Evolutionary conservation across 2,329 filamentous ascomycete genomes (phyloP), one percentile per base, ranked within the genome.

Genomic region (Colletotrichum spaethianum): DNA sequence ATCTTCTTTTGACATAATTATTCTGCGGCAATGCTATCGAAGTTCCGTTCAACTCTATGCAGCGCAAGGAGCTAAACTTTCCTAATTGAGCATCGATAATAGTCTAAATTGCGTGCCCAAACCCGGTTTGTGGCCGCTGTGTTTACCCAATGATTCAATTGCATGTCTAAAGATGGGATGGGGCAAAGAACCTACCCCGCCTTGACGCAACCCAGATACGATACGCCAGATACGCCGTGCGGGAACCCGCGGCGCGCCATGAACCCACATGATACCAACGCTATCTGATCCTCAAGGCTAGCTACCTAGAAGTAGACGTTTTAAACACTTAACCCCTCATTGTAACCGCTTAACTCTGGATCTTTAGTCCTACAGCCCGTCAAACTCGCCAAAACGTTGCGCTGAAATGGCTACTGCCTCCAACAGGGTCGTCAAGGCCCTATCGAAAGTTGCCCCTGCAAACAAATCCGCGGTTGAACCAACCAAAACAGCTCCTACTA

Each of bases 191-290:
- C 6, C 31, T 53, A 53, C 50, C 50, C 50, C 50, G 9, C 50
- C 18, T 56, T 23, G 3, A 7, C 2, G 31, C 20, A 23, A 9
- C 23, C 7, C 36, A 20, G 31, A n/a, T 48, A 2, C 6, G 12
- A 59, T 36, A 69, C 69, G 69, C 69, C 57, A 63, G 42, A 72
- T 72, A 72, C 52, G 52, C 52, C 33, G 11, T 55, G 52, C 64
- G 11, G 33, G 64, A 72, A 68, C 57, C 36, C 52, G 46, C 52
- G 63, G 42, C 60, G 56, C 44, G 68, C 55, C 18, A 23, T 42
- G 48, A 55, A 42, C 48, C 46, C 61, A 52, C 26, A 23, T 55
- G 4, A 33, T 28, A 26, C 2, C 8, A 12, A 28, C 26, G 36
- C 18, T n/a, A 8, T 63, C 23, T 26, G 36, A 23, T 23, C 18